A percentile compares a stretch with the other conserved stretches of the same genome.
phyloP scores from a whole-genome alignment of 2,329 filamentous ascomycete species.

The Fusarium globosum region DNA sequence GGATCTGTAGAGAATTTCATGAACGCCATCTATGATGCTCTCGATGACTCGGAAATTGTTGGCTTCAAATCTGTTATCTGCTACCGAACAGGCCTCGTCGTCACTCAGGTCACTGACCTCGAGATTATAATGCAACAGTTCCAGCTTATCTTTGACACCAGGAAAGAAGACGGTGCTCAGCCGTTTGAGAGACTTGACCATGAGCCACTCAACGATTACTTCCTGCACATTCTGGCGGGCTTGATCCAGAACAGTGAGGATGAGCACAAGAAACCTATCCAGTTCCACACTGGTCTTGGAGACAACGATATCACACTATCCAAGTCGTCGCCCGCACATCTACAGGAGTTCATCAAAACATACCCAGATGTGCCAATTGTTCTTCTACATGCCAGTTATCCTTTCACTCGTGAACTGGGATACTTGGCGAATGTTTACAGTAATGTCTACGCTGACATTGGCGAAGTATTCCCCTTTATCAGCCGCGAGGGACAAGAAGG shows the following conservation, averaged over 20 bases:
- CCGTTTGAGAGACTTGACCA: conserved; percentile 68
- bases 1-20: conserved; percentile 53
- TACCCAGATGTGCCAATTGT: conserved; percentile 80
- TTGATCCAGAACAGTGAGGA: conserved; percentile 61
- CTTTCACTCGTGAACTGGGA: conserved; percentile 80
- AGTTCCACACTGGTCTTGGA: conserved; percentile 86
- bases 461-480: conserved; percentile 83
- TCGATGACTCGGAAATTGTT: conserved; percentile 74
- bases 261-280: conserved; percentile 74
- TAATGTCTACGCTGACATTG: conserved; percentile 86
- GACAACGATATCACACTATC: conserved; percentile 80
- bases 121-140: conserved; percentile 56
- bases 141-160: conserved; percentile 48
- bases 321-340: conserved; percentile 77
- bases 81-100: conserved; percentile 78
- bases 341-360: conserved; percentile 77
- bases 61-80: conserved; percentile 88
- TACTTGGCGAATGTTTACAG: conserved; percentile 82
- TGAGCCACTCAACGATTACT: conserved; percentile 73
- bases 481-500: conserved; percentile 80
- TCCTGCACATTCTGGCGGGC: conserved; percentile 73
- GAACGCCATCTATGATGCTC: conserved; percentile 62
- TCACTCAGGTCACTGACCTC: conserved; percentile 60
- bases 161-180: conserved; percentile 17
- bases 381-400: conserved; percentile 83